Conservation (phyloP, 805 yeast species). For the Teunomyces atbi region DNA sequence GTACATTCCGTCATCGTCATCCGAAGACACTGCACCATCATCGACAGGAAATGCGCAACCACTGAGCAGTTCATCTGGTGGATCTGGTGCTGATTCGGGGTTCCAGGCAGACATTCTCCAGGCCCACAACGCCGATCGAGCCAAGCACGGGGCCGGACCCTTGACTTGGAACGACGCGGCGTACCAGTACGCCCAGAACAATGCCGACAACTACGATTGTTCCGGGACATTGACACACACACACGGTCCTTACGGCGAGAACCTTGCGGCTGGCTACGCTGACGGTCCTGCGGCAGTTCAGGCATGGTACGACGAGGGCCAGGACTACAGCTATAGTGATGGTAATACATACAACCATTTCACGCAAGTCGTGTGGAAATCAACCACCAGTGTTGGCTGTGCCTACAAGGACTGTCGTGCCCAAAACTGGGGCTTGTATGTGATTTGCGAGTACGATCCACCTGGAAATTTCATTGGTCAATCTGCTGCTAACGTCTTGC, state of each 20-base stretch:
- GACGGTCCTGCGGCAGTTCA: slow-evolving; percentile 28
- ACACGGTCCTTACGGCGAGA: slow-evolving; percentile 37
- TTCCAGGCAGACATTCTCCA: slow-evolving; percentile 31
- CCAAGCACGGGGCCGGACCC: slow-evolving; percentile 26
- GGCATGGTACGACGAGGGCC: slow-evolving; percentile 39
- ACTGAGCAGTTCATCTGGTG: not conserved
- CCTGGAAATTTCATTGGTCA: slow-evolving; percentile 35
- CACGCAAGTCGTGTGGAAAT: slow-evolving; percentile 33
- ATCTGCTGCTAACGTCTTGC: slow-evolving; percentile 26
- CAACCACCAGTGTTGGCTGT: slow-evolving; percentile 28
- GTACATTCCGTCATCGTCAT: not conserved
- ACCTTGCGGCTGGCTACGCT: slow-evolving; percentile 35
- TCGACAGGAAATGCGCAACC: not conserved
- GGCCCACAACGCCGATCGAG: slow-evolving; percentile 34
- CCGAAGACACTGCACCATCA: slow-evolving; percentile 3
- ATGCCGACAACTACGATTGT: slow-evolving; percentile 37
- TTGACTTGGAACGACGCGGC: slow-evolving; percentile 33
- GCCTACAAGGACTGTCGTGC: slow-evolving; percentile 33
- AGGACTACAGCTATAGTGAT: slow-evolving; percentile 21
- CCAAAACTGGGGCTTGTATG: slow-evolving; percentile 31
- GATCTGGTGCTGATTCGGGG: slow-evolving; percentile 19
- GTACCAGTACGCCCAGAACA: slow-evolving; percentile 31
- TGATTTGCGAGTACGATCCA: slow-evolving; percentile 35
- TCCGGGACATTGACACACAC: slow-evolving; percentile 37
- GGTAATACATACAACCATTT: slow-evolving; percentile 29